Base-by-base conservation (phyloP, 805 yeast species). In the Candida oleophila region DNA sequence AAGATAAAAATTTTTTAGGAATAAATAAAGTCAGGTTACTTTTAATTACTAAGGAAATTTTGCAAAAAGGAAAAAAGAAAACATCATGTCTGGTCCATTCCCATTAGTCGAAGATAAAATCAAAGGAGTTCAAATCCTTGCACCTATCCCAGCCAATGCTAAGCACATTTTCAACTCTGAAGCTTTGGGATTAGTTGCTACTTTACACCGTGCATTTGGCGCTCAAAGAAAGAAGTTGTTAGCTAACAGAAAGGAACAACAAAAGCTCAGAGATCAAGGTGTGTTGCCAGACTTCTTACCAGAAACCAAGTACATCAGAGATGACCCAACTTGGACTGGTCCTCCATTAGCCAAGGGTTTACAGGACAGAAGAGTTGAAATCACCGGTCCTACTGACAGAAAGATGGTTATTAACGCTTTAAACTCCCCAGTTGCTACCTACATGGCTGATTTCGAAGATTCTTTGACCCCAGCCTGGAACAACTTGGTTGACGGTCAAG, bases 401-500 rank as follows among this genome's bases (percentile, higher is more conserved):
- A 85, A 87, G 57, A 87, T 87, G 95, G 80, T 87, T 52, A 82
- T 87, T 59, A 87, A 86, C 60, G 94, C 92, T 2, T 75, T 87
- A 62, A 87, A 87, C 67, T 82, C 91, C 0, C 75, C 78, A 45
- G 94, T 87, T 38, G 85, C 85, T 51, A 86, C 94, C 25, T 87
- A 87, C 64, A 87, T 87, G 94, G 83, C 89, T 38, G 95, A 87
- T 71, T 85, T 87, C 59, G 95, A 87, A 66, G 94, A 87, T 65
- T 85, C 91, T 15, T 80, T 87, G 56, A 81, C 92, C 16, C 95
- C 95, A 56, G 86, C 95, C 22, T 87, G 94, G 94, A 67, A 69
- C 51, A 87, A 85, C 66, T 76, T 85, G 73, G 78, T 86, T 46
- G 87, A 85, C 59, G 95, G 94, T 44, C 94, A 87, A 67, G 88